Base-by-base conservation (phyloP, 2,329 filamentous ascomycete species). In the Metarhizium humberi region DNA sequence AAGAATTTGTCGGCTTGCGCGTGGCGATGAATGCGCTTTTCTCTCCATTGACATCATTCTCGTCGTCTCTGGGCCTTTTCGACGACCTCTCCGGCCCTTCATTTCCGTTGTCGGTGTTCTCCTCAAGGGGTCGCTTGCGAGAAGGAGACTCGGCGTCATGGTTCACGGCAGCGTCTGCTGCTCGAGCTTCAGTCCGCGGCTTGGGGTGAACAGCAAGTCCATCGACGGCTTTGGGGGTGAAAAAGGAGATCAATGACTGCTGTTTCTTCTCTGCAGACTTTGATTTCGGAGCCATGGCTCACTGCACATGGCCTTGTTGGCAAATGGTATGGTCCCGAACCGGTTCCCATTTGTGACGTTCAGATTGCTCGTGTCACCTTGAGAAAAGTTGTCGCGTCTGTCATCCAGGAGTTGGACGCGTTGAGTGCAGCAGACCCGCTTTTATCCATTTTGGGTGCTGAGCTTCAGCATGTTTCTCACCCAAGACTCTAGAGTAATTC, bases 191-290 rank as follows among this genome's bases (percentile, higher is more conserved):
- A 51, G 58, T 62, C 59, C 68, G 64, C 55, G 71, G 70, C 58
- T 66, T 61, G 55, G 70, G 66, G 49, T 67, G 63, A 40, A 71
- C 65, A n/a, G 69, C 63, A 29, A 74, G 62, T 56, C 73, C 75
- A 67, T 78, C 79, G 65, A 72, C 67, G 13, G 80, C 73, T 59
- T 80, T 85, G 14, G 82, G 83, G 1, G 84, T 81, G 68, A 95
- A 95, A 72, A 95, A 95, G 66, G 85, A 92, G 3, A 90, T 94
- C 58, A 96, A 86, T 1, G 90, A 89, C 61, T 86, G 81, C 66
- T 96, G 90, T 63, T 86, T 88, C 70, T 87, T 88, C 54, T 69
- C 73, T 32, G 71, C 38, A 18, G 53, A 43, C 13, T 46, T 53
- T 62, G 0, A 73, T 75, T 62, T 54, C 10, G 70, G 69, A 20